Evolutionary conservation across 2,329 filamentous ascomycete genomes (phyloP), one percentile per base, ranked within the genome.

Genomic region (Beauveria sp.): DNA sequence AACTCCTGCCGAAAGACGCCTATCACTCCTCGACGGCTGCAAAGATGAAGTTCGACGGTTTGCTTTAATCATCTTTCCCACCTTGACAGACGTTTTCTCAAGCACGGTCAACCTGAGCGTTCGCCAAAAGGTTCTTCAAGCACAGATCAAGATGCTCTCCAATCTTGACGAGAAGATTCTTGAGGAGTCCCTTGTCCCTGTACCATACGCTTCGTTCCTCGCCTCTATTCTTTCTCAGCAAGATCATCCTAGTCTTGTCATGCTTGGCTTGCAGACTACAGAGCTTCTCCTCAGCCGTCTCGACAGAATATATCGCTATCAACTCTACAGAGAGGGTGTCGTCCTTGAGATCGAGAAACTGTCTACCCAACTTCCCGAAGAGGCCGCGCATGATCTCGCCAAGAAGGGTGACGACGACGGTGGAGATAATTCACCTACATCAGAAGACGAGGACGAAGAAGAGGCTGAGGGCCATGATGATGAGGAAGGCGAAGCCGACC

Each of bases 61-160:
- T 72, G 91, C 93, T 1, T 84, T 96, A 66, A 95, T 99, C 63
- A 81, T 99, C 12, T 89, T 99, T 65, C 95, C 95, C 0, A 99
- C 95, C 2, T 78, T 99, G 64, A 98, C 95, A 34, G 93, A 99
- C 72, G 93, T 93, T 0, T 99, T 96, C 71, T 97, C 95, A 12
- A 98, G 95, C 74, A 99, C 95, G 0, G 93, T 99, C 65, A 99
- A 99, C 70, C 78, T 98, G 18, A 91, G 86, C 61, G 95, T 99
- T 46, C 89, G 96, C 24, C 91, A 98, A 71, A 97, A 96, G 75
- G 95, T 99, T 3, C 81, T 99, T 40, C 91, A 86, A 22, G 95
- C 93, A n/a, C 95, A 99, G 70, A 78, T 98, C 50, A 98, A 98
- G 77, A 98, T 99, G 91, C 82, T 99, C 10, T 96, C 92, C 14